Evolutionary conservation across 352 stramenopile species (phyloP).

Genomic region (Globisporangium solare): DNA sequence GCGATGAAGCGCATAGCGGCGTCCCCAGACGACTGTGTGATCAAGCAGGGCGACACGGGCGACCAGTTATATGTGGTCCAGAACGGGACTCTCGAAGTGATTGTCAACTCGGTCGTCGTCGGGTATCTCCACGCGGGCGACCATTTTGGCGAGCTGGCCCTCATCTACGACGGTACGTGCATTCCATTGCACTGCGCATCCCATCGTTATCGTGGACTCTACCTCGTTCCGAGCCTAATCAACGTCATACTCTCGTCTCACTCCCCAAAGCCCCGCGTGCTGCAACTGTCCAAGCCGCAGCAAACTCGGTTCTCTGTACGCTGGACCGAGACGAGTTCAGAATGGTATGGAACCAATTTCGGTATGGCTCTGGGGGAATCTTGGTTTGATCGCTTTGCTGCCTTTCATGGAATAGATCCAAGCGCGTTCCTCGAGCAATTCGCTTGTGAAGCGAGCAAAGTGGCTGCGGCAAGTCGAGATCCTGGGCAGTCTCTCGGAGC

Average conservation of each 20-base stretch:
- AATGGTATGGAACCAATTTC: slow-evolving; percentile 24
- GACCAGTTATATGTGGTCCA: slow-evolving; percentile 92
- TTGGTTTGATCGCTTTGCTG: background rate
- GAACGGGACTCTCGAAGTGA: slow-evolving; percentile 52
- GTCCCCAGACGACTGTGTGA: slow-evolving; percentile 80
- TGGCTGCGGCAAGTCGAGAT: slow-evolving; percentile 75
- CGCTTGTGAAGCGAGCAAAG: slow-evolving; percentile 63
- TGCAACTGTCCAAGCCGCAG: slow-evolving; percentile 88
- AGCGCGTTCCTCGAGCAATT: slow-evolving; percentile 70
- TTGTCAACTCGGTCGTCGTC: slow-evolving; percentile 58
- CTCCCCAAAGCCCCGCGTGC: slow-evolving; percentile 70
- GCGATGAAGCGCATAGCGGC: slow-evolving; percentile 74
- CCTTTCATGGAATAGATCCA: slow-evolving; percentile 32
- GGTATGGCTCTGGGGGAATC: too few species aligned
- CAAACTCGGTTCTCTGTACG: slow-evolving; percentile 85
- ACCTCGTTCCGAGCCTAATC: background rate
- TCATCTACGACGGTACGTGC: slow-evolving; percentile 79
- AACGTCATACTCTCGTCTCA: background rate
- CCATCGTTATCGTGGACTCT: too few species aligned
- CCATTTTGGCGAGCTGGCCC: slow-evolving; percentile 88
- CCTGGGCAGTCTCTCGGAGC: slow-evolving; percentile 54
- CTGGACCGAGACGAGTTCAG: slow-evolving; percentile 88
- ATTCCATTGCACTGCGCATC: background rate
- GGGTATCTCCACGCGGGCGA: slow-evolving; percentile 50
- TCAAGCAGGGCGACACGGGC: slow-evolving; percentile 89